Evolutionary conservation across 768 basidiomycete species (phyloP).

Genomic region (Hygrocybe coccinea): DNA sequence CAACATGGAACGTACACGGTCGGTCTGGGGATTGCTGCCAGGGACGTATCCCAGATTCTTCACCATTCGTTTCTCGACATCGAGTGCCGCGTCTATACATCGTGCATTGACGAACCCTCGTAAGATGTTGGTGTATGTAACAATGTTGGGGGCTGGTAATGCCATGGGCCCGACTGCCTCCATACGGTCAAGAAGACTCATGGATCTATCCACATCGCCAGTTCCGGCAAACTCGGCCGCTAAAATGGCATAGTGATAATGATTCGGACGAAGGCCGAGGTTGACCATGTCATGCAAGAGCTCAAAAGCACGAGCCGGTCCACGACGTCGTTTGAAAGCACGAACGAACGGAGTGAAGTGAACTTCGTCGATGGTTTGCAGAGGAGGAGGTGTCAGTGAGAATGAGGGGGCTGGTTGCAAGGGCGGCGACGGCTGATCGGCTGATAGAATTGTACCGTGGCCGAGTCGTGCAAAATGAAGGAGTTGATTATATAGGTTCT

Average conservation of each 20-base stretch:
- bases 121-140: constrained; percentile 36
- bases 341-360: constrained; percentile 54
- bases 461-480: constrained; percentile 20
- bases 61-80: constrained; percentile 30
- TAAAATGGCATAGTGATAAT: constrained; percentile 48
- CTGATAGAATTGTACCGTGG: constrained; percentile 1
- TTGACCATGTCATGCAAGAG: constrained; percentile 52
- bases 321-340: constrained; percentile 30
- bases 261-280: constrained; percentile 41
- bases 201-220: constrained; percentile 33
- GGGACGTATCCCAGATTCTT: not conserved
- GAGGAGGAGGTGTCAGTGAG: constrained; percentile 24
- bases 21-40: not conserved
- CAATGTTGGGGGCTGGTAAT: constrained; percentile 20
- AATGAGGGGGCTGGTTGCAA: not conserved
- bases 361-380: constrained; percentile 21
- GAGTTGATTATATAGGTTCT: constrained; percentile 43
- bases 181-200: constrained; percentile 40
- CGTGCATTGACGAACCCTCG: constrained; percentile 33
- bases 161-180: constrained; percentile 21
- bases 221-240: constrained; percentile 41
- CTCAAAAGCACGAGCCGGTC: constrained; percentile 30
- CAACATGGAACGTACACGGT: not conserved
- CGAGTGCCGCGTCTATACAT: constrained; percentile 27
- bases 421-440: not conserved